phyloP scores from a whole-genome alignment of 2,329 filamentous ascomycete species.

The Sporothrix pseudoabietina region DNA sequence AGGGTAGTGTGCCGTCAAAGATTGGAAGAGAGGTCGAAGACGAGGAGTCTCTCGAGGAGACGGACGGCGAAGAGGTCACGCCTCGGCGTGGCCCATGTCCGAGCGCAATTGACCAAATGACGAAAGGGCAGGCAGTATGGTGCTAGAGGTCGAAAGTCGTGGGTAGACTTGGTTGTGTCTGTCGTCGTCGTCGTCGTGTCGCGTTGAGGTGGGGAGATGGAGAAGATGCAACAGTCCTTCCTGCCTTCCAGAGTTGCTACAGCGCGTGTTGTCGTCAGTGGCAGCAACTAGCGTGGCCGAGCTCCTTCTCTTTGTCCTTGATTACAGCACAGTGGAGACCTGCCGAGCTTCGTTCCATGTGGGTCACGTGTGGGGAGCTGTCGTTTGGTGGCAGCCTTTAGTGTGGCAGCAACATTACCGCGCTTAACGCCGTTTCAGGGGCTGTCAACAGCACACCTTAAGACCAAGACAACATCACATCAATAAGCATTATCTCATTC shows the following conservation, averaged over 20 bases:
- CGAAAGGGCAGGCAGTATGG: neutral
- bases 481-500: too few species aligned
- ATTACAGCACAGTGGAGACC: slow-evolving; percentile 11
- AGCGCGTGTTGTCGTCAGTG: slow-evolving; percentile 5
- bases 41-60: neutral
- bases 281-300: neutral
- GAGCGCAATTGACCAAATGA: slow-evolving; percentile 9
- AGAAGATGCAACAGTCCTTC: neutral
- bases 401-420: neutral
- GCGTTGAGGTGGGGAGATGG: neutral
- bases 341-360: neutral
- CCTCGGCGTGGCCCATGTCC: slow-evolving; percentile 15
- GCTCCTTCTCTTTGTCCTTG: neutral
- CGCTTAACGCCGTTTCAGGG: neutral
- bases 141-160: neutral
- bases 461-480: neutral
- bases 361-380: slow-evolving; percentile 15
- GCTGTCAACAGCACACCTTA: neutral
- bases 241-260: neutral
- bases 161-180: neutral
- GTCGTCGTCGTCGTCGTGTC: neutral
- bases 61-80: neutral
- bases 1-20: neutral
- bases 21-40: neutral
- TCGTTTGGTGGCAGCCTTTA: neutral